Base-by-base conservation (phyloP, 345 rosid genomes). In the Acer yangbiense region DNA sequence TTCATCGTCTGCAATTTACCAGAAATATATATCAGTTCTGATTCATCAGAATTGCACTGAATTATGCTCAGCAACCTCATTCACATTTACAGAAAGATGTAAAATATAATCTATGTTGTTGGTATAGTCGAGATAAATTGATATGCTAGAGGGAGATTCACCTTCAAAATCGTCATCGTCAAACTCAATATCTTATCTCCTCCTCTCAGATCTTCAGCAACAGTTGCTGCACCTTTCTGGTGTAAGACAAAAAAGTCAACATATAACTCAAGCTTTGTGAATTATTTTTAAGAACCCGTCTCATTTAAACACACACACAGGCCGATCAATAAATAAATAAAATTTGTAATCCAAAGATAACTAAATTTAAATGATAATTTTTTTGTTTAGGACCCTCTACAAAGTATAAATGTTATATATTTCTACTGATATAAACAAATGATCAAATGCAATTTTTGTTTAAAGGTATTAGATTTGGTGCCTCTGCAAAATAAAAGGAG, bases 111-210 rank as follows among this genome's bases (percentile, higher is more conserved):
- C 6, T 16, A 52, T 63, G 32, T 54, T 63, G 72, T 41, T 27
- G 76, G 62, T 52, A 71, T 63, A 3, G 32, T 61, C 44, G 8
- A 44, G 6, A 41, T 39, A 3, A 16, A 46, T 6, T 14, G 48
- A 64, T 39, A 27, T 44, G 27, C 32, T 14, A 21, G 20, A 69
- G 44, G 72, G 61, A 23, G 21, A 65, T 65, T 82, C 72, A 93
- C 99, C 98, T 93, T 93, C 98, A 75, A 96, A 92, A 83, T 94
- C 98, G 44, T 92, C 98, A 63, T 93, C 98, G 70, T 90, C 97
- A 79, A 93, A 89, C 71, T 96, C 94, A 16, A 96, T 83, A 62
- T 94, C 98, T 82, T 94, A 8, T 88, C n/a, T 88, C 95, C 71
- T 90, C 99, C 76, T 70, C 29, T 89, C 98, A 54, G 87, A 82